A percentile compares a stretch with the other conserved stretches of the same genome.
These are phyloP conservation scores for Phialophora macrospora DNA, from an alignment of 2,329 filamentous ascomycete species.

Conservation along the genomic window DNA sequence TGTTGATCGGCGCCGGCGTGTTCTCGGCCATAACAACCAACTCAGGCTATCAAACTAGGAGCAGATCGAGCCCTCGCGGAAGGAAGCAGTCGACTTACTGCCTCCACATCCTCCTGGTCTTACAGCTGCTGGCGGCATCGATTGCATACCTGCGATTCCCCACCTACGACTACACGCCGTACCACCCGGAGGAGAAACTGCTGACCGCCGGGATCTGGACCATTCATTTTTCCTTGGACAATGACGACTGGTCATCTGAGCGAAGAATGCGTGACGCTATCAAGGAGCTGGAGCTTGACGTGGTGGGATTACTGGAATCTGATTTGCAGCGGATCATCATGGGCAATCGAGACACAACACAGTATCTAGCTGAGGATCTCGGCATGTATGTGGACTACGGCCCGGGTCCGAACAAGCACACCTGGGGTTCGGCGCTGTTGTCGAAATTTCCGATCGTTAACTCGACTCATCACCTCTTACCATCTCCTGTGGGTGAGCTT, in stretches of 20 bases:
- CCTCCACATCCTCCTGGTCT: slow-evolving; percentile 70
- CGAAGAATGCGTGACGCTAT: slow-evolving; percentile 89
- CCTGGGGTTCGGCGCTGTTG: slow-evolving; percentile 89
- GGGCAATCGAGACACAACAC: slow-evolving; percentile 96
- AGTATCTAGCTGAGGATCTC: slow-evolving; percentile 91
- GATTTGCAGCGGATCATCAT: slow-evolving; percentile 98
- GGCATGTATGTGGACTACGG: slow-evolving; percentile 99
- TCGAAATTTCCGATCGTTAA: slow-evolving; percentile 98
- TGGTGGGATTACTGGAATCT: slow-evolving; percentile 90
- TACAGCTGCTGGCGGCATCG: slow-evolving; percentile 80
- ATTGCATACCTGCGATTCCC: slow-evolving; percentile 91
- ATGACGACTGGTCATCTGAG: slow-evolving; percentile 98
- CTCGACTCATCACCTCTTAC: slow-evolving; percentile 92
- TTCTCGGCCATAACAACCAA: slow-evolving; percentile 68
- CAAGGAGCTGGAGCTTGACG: slow-evolving; percentile 93
- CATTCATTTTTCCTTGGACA: slow-evolving; percentile 96
- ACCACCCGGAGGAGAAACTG: slow-evolving; percentile 84
- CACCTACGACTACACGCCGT: slow-evolving; percentile 85
- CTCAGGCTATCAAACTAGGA: slow-evolving; percentile 44
- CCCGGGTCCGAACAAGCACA: slow-evolving; percentile 97
- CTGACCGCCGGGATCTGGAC: slow-evolving; percentile 98
- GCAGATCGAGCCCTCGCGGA: slow-evolving; percentile 47
- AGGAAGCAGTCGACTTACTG: slow-evolving; percentile 68
- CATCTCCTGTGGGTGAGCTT: slow-evolving; percentile 90
- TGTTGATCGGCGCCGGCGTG: slow-evolving; percentile 81